Evolutionary conservation across 768 basidiomycete species (phyloP).

Genomic region (Hericium coralloides): DNA sequence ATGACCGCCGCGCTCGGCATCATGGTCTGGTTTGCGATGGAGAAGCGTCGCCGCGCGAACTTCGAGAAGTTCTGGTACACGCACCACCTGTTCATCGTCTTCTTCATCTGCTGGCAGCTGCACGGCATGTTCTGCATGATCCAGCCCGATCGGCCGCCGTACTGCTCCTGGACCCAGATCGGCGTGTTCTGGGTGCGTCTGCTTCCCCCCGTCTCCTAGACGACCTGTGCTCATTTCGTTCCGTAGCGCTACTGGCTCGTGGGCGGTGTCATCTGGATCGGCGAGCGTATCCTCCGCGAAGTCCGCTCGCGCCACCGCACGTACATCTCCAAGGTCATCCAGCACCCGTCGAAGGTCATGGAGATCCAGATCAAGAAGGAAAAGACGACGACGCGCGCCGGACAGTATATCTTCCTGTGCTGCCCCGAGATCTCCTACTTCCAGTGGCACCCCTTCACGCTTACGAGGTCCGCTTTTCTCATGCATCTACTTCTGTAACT

Average conservation of each 20-base stretch:
- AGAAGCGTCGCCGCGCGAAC: constrained; percentile 65
- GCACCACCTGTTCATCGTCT: constrained; percentile 83
- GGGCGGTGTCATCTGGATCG: constrained; percentile 79
- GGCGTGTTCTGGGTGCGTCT: constrained; percentile 90
- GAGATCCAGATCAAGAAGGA: constrained; percentile 98
- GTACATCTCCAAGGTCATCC: constrained; percentile 90
- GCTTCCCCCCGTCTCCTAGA: not conserved
- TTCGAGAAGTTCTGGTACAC: constrained; percentile 91
- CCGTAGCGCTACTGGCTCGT: constrained; percentile 80
- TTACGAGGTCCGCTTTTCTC: constrained; percentile 59
- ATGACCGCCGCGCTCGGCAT: constrained; percentile 66
- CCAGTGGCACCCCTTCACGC: constrained; percentile 97
- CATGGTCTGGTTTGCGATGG: constrained; percentile 82
- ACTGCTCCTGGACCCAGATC: constrained; percentile 75
- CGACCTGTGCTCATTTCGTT: not conserved
- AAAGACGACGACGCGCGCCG: constrained; percentile 71
- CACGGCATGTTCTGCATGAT: constrained; percentile 98
- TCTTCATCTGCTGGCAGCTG: constrained; percentile 92
- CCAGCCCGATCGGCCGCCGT: constrained; percentile 81
- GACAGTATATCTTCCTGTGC: constrained; percentile 88
- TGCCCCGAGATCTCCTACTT: constrained; percentile 91
- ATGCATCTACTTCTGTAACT: not conserved
- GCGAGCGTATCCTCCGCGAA: constrained; percentile 87
- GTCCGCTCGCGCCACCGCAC: constrained; percentile 85
- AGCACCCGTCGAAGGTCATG: constrained; percentile 90